A percentile compares a stretch with the other conserved stretches of the same genome.
Conservation (phyloP, 1,284 basidiomycete species). For the Cryptococcus hybrid region DNA sequence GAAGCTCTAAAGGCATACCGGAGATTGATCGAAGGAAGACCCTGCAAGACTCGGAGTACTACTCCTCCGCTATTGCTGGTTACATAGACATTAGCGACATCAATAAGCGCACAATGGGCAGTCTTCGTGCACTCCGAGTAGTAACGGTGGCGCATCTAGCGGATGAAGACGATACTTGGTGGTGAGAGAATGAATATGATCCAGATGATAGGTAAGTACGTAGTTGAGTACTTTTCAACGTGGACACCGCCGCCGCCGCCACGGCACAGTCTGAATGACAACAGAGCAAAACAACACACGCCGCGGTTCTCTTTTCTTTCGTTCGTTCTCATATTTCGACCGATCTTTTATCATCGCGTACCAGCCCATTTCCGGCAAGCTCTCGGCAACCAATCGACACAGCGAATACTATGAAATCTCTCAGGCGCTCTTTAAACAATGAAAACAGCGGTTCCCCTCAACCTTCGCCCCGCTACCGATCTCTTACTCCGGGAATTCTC, state of each 20-base stretch:
- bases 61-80: no score
- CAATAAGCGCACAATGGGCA: no score
- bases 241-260: background rate
- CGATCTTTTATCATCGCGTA: background rate
- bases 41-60: no score
- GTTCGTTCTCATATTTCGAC: background rate
- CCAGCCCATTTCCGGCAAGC: background rate
- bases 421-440: constrained; percentile 75
- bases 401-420: constrained; percentile 65
- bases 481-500: constrained; percentile 47
- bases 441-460: constrained; percentile 36
- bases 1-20: no score
- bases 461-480: constrained; percentile 4
- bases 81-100: no score
- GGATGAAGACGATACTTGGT: no score
- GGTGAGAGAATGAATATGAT: no score
- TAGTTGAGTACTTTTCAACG: no score
- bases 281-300: background rate
- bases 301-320: background rate
- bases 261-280: background rate
- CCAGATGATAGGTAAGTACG: no score
- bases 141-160: no score
- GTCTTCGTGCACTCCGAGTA: no score
- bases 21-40: no score
- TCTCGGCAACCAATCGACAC: background rate